Evolutionary conservation across 306 rosid genomes (phyloP), one percentile per base, ranked within the genome.

Genomic region (Malus sylvestris): DNA sequence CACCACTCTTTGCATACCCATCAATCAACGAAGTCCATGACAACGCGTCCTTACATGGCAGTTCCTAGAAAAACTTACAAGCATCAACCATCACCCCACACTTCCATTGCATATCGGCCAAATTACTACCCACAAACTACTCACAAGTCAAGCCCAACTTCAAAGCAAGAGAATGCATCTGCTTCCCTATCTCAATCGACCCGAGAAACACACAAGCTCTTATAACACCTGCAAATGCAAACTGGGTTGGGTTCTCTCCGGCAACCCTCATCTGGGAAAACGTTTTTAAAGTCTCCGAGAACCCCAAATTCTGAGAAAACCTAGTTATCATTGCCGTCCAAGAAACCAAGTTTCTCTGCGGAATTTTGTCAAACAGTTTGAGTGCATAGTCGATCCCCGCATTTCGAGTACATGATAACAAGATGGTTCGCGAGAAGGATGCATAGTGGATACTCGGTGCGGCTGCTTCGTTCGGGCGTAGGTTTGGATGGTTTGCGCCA

Each of bases 261-360:
- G 79, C 78, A 57, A 38, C 25, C 71, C 78, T 83, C 92, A 87
- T 84, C 29, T 71, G 71, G 62, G 82, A 77, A 69, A 87, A 86
- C 25, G 82, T 51, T 42, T 73, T 4, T 52, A 88, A 23, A 25
- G 89, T 83, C 74, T 87, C 84, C 5, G 45, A 53, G 79, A 83
- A 83, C 83, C 83, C 74, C 70, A 32, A 61, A 62, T 81, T 86
- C 53, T 81, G 91, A 35, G 81, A 82, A 84, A 83, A 85, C 60
- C 80, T 90, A 38, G 88, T 81, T 25, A 89, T 77, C 89, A 89
- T 80, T 15, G 88, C 76, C 0, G 88, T 85, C 90, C 90, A 87
- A 38, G 94, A 85, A 79, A 89, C 88, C 59, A 82, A 58, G 73
- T 89, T 87, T 87, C 90, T 82, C 0, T 78, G 79, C 12, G 81